These are phyloP conservation scores for Pythium periplocum DNA, from an alignment of 352 stramenopile species.

Conservation along the genomic window DNA sequence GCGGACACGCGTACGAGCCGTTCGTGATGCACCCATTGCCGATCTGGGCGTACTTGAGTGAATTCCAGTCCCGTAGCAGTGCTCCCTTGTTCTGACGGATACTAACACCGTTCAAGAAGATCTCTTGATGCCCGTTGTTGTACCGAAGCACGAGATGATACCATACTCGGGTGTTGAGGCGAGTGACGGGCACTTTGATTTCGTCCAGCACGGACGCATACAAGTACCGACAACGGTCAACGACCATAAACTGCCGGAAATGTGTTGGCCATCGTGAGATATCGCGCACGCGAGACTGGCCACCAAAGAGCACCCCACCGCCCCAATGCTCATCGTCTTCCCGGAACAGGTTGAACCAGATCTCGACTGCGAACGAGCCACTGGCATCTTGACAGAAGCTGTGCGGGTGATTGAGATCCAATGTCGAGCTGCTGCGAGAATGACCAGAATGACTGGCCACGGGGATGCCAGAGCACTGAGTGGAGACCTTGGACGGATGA, in stretches of 20 bases:
- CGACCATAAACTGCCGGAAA: slow-evolving; percentile 11
- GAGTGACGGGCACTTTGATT: slow-evolving; percentile 5
- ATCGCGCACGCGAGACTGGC: slow-evolving; percentile 7
- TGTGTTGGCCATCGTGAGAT: slow-evolving; percentile 4
- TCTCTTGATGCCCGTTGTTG: slow-evolving; percentile 11
- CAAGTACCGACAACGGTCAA: slow-evolving; percentile 8
- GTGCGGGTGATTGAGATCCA: slow-evolving; percentile 6
- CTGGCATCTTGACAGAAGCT: slow-evolving; percentile 13
- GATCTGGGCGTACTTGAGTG: slow-evolving; percentile 32
- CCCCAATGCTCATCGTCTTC: slow-evolving; percentile 10
- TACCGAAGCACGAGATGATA: slow-evolving; percentile 19
- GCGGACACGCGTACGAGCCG: slow-evolving; percentile 16
- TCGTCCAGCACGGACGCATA: slow-evolving; percentile 16
- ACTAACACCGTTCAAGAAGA: slow-evolving; percentile 13
- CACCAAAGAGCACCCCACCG: slow-evolving; percentile 11
- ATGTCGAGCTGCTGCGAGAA: too few relatives aligned
- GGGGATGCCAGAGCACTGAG: too few relatives aligned
- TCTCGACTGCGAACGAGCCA: slow-evolving; percentile 17
- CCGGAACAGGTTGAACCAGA: slow-evolving; percentile 13
- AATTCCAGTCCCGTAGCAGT: slow-evolving; percentile 29
- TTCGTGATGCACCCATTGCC: slow-evolving; percentile 33
- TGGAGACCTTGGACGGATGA: too few relatives aligned
- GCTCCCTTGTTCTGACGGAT: slow-evolving; percentile 10
- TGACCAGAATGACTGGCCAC: too few relatives aligned
- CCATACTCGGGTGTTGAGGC: slow-evolving; percentile 2